Conservation (phyloP, 164 flowering plant genomes). For the Stephania japonica region DNA sequence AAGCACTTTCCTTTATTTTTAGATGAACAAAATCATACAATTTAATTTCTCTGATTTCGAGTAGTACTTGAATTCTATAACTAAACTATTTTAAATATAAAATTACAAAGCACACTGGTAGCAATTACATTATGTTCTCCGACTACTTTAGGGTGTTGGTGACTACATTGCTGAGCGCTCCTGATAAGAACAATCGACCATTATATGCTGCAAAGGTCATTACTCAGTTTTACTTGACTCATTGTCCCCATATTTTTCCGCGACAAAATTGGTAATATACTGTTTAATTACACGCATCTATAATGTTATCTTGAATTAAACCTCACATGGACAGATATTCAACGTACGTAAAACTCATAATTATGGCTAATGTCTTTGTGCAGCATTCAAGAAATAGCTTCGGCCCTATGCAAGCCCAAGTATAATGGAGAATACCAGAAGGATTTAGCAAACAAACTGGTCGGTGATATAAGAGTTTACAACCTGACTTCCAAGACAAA, state of each 20-base stretch:
- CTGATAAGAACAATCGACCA: slow-evolving; percentile 5
- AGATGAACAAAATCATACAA: too few relatives aligned
- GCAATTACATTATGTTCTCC: too few relatives aligned
- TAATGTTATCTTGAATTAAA: too few relatives aligned
- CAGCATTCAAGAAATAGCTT: not conserved
- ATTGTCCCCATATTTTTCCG: slow-evolving; percentile 3
- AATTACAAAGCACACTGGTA: too few relatives aligned
- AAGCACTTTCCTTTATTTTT: too few relatives aligned
- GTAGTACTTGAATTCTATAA: too few relatives aligned
- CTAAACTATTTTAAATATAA: too few relatives aligned
- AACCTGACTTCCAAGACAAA: too few relatives aligned
- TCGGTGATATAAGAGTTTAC: not conserved
- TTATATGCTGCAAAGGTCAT: slow-evolving; percentile 6
- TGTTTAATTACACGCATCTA: too few relatives aligned
- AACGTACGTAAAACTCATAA: not conserved
- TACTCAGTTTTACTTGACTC: not conserved
- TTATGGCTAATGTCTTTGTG: not conserved
- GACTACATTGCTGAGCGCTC: not conserved
- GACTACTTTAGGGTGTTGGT: too few relatives aligned
- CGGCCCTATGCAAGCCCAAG: not conserved
- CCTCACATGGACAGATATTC: not conserved
- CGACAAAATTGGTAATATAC: not conserved
- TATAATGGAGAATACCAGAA: slow-evolving; percentile 1
- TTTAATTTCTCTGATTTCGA: too few relatives aligned
- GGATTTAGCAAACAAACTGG: not conserved